Evolutionary conservation across 176 grass and related monocot genomes (phyloP).

Genomic region (Cymbopogon citratus): DNA sequence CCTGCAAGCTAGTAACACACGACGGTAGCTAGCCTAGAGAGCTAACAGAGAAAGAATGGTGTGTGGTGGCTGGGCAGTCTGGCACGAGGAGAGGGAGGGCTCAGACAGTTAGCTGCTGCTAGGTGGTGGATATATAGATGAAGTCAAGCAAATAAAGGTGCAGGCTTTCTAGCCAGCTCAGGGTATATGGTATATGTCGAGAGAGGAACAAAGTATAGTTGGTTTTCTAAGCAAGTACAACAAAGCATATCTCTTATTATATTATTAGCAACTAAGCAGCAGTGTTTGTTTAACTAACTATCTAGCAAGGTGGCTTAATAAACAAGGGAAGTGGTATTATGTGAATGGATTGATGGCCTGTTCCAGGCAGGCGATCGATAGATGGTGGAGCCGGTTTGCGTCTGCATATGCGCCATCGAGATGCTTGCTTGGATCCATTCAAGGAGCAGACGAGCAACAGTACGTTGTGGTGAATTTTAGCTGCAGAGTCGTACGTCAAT

Average conservation of each 20-base stretch:
- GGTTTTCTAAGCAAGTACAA: too few species aligned
- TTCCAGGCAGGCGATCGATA: slow-evolving; percentile 26
- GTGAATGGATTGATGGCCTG: not conserved
- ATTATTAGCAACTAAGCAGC: not conserved
- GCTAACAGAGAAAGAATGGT: not conserved
- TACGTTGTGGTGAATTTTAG: not conserved
- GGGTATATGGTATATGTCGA: not conserved
- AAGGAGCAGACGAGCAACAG: not conserved
- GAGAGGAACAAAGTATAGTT: not conserved
- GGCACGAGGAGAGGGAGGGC: not conserved
- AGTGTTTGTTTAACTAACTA: not conserved
- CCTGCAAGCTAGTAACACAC: not conserved
- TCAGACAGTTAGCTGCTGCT: not conserved
- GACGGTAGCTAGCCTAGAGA: not conserved
- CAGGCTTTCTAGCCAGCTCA: not conserved
- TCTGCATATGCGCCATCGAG: not conserved
- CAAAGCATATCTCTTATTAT: not conserved
- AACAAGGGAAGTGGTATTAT: not conserved
- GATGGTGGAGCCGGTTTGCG: not conserved
- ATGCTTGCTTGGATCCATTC: not conserved
- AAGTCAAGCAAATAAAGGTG: not conserved
- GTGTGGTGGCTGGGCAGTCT: not conserved
- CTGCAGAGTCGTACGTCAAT: too few species aligned
- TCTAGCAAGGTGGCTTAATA: not conserved
- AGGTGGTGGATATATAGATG: not conserved